phyloP scores from a whole-genome alignment of 1,139 yeast genomes.

The Hyphopichia wangnamkhiaoensis region DNA sequence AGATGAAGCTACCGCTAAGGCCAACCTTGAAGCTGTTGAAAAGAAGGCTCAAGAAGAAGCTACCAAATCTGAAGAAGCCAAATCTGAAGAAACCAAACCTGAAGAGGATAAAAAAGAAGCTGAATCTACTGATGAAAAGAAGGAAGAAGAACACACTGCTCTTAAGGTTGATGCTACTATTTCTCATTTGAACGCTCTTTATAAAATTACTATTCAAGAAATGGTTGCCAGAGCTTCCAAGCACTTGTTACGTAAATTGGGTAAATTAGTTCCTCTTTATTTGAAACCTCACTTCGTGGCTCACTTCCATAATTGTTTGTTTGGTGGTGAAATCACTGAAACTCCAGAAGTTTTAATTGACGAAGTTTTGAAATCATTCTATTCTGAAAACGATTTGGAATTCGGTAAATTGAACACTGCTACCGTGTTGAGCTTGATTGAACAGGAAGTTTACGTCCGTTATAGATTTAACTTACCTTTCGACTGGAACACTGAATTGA shows the following conservation, averaged over 20 bases:
- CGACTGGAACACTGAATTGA: constrained; percentile 40
- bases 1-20: constrained; percentile 20
- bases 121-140: constrained; percentile 21
- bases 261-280: constrained; percentile 51
- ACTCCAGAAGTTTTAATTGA: constrained; percentile 47
- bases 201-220: constrained; percentile 58
- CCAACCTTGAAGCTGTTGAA: constrained; percentile 25
- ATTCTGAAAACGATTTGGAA: constrained; percentile 40
- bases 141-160: constrained; percentile 33
- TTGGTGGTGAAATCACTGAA: constrained; percentile 50
- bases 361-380: constrained; percentile 43
- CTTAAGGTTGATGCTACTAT: constrained; percentile 45
- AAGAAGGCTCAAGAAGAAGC: constrained; percentile 32
- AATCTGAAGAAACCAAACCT: constrained; percentile 17
- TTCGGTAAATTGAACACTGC: constrained; percentile 49
- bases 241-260: constrained; percentile 61
- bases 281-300: constrained; percentile 61
- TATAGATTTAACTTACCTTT: constrained; percentile 61
- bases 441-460: constrained; percentile 54
- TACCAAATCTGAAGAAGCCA: constrained; percentile 11
- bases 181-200: constrained; percentile 49
- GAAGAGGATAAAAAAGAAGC: constrained; percentile 36
- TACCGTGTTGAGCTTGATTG: constrained; percentile 44
- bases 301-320: constrained; percentile 72
- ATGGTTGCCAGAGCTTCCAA: constrained; percentile 79